Base-by-base conservation (phyloP, 768 basidiomycete species). In the Suillus plorans region DNA sequence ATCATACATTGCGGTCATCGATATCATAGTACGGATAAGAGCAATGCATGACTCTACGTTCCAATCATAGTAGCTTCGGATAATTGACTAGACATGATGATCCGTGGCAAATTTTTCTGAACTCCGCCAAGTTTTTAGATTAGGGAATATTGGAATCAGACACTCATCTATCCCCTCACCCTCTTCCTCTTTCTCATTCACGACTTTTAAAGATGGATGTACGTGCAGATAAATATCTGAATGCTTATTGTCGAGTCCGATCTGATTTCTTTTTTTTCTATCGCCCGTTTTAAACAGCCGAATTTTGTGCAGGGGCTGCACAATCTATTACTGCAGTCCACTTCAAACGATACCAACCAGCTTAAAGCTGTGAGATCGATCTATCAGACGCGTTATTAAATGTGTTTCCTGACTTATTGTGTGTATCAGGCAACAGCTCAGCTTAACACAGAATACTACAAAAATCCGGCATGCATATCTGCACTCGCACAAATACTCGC, bases 401-500 rank as follows among this genome's bases (percentile, higher is more conserved):
- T 44, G 22, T 44, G 61, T 49, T 58, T 45, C 16, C 66, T 64
- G 69, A 22, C 72, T 52, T 59, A 50, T 36, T 22, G 39, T 63
- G 65, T 31, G 66, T 47, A 31, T 22, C 67, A 98, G 95, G 95
- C 97, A 7, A 99, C 97, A 16, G 85, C 92, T 6, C 87, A 89
- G 69, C 84, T 99, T 63, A 97, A 97, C 78, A 88, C 89, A 70
- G 90, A 96, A 61, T 99, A 87, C 80, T 99, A 96, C 86, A 95
- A 93, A 80, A 88, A 89, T 73, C 86, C 96, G 8, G 80, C 83
- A 80, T 97, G 95, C 74, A 96, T 99, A 67, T 86, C 95, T 56
- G 94, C 93, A 45, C 87, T 99, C 42, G 91, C 92, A 62, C 89
- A 87, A 72, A 92, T 98, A 73, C 83, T 95, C 59, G 90, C 91